Conservation (phyloP, 2,329 filamentous ascomycete species). For the Calonectria montana region DNA sequence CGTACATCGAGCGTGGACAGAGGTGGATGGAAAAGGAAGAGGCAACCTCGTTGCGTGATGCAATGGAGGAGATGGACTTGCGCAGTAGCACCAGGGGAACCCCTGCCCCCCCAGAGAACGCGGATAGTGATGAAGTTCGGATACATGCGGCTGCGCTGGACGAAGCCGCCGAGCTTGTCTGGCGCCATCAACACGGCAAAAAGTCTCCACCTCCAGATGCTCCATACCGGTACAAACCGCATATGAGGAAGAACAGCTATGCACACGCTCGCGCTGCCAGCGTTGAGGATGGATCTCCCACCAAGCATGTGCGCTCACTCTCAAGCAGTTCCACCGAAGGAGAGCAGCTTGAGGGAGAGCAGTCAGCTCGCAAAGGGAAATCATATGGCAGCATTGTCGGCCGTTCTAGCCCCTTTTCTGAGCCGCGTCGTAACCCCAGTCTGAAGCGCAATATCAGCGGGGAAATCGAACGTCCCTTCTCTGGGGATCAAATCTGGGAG, state of each 20-base stretch:
- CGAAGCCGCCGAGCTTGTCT: constrained; percentile 83
- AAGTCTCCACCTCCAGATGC: constrained; percentile 68
- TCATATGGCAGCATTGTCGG: constrained; percentile 54
- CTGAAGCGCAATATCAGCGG: constrained; percentile 78
- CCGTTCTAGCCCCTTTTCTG: constrained; percentile 49
- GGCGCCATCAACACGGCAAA: constrained; percentile 74
- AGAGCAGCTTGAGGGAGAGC: constrained; percentile 44
- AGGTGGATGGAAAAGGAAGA: constrained; percentile 87
- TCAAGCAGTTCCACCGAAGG: constrained; percentile 65
- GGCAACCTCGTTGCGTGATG: constrained; percentile 74
- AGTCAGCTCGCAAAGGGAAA: constrained; percentile 47
- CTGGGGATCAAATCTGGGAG: constrained; percentile 87
- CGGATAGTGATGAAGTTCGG: constrained; percentile 69
- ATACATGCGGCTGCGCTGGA: constrained; percentile 78
- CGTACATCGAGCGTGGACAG: constrained; percentile 79
- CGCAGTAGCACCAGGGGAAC: constrained; percentile 49
- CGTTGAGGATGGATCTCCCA: constrained; percentile 53
- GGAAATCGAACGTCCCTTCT: constrained; percentile 74
- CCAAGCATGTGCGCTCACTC: constrained; percentile 53
- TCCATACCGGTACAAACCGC: constrained; percentile 75
- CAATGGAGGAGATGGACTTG: constrained; percentile 79
- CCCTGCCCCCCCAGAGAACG: constrained; percentile 37
- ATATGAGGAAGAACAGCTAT: constrained; percentile 78
- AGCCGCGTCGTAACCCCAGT: constrained; percentile 70
- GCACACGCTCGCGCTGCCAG: constrained; percentile 74